These are phyloP conservation scores for Dentipellis fragilis DNA, from an alignment of 768 basidiomycete species.

Conservation along the genomic window DNA sequence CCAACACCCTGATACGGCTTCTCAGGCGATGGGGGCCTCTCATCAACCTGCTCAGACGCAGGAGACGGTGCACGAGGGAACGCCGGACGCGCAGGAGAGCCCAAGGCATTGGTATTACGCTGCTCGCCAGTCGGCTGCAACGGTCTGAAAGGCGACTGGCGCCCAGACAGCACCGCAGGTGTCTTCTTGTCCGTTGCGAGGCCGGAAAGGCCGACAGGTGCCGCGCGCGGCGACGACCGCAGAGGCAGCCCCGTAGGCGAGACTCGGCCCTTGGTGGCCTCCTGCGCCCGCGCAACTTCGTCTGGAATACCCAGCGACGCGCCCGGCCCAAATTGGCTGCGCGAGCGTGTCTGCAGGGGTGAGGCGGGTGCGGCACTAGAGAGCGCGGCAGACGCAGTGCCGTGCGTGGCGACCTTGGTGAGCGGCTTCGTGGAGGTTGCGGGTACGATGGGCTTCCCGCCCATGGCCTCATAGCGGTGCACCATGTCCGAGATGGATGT, in stretches of 20 bases:
- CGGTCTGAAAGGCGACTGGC: constrained; percentile 7
- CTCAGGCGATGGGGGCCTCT: constrained; percentile 59
- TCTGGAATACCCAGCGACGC: constrained; percentile 4
- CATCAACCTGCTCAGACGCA: background rate
- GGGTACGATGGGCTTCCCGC: constrained; percentile 11
- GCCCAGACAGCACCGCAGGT: constrained; percentile 1
- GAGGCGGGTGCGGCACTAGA: background rate
- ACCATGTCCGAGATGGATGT: constrained; percentile 86
- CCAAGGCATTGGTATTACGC: background rate
- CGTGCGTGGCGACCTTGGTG: constrained; percentile 1
- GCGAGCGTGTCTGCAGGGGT: background rate
- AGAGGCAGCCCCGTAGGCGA: constrained; percentile 13
- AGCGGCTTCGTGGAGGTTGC: constrained; percentile 1
- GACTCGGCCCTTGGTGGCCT: constrained; percentile 10
- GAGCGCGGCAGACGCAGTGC: background rate
- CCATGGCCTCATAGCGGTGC: constrained; percentile 68
- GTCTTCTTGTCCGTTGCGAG: constrained; percentile 8
- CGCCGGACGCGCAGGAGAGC: background rate
- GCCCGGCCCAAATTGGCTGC: constrained; percentile 7
- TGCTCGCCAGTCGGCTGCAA: background rate
- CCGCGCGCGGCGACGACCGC: constrained; percentile 7
- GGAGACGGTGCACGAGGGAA: constrained; percentile 1
- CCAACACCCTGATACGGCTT: constrained; percentile 76
- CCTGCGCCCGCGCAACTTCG: constrained; percentile 4
- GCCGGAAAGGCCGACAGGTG: constrained; percentile 12